Evolutionary conservation across 768 basidiomycete species (phyloP), one percentile per base, ranked within the genome.

Genomic region (Naganishia friedmannii): DNA sequence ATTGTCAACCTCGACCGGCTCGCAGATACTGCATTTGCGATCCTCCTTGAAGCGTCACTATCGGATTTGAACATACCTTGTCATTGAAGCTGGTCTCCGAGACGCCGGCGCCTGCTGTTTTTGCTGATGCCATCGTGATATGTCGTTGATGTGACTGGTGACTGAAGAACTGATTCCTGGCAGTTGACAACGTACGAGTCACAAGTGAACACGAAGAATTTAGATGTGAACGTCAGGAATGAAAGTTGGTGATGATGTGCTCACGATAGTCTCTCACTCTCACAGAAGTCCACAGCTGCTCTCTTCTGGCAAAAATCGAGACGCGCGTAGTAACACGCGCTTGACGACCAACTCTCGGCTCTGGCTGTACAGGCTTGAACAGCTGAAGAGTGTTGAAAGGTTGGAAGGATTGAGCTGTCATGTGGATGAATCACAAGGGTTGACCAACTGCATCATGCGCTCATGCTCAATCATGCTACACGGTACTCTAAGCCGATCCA

Each of bases 51-150:
- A 15, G 12, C 51, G 55, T 23, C n/a, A 42, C 48, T 23, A 21
- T 7, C 19, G 3, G 19, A 51, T 12, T 51, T 51, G n/a, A 7
- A 72, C 71, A 28, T 29, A 75, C 74, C 74, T 76, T 76, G 70
- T 76, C 75, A 48, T 67, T 74, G 60, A 76, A 76, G 60, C 73
- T 72, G 63, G 68, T 70, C 46, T 76, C 68, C 65, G 72, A 72
- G 19, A 69, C 68, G 45, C 72, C 72, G 10, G 65, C 70, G 28
- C 70, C 70, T 19, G 60, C 65, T 28, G 53, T n/a, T 45, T 39
- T 42, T 56, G 37, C 29, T 53, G 53, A 34, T 67, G 66, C 66
- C 66, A 67, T 67, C 13, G 28, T 66, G 65, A 29, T 32, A 17
- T n/a, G 48, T 66, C 26, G 48, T 63, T n/a, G 17, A 45, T 13